Conservation (phyloP, 2,329 filamentous ascomycete species). For the Talaromyces atroroseus region DNA sequence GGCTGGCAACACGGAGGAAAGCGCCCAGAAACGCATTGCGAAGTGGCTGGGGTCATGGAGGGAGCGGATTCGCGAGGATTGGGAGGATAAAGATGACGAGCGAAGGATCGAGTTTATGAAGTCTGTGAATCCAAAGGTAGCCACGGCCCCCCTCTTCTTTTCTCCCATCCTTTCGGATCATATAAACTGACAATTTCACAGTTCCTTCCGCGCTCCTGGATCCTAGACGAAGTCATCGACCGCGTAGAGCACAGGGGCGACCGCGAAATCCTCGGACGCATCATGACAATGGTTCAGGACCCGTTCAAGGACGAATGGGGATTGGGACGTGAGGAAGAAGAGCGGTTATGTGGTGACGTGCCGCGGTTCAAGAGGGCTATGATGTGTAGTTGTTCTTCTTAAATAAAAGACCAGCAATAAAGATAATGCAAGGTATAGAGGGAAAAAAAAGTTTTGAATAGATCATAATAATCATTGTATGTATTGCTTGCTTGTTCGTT, state of each 20-base stretch:
- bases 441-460: too few species aligned
- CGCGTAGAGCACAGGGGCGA: conserved; percentile 81
- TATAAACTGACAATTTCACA: conserved; percentile 19
- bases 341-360: conserved; percentile 79
- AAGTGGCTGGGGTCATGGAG: conserved; percentile 81
- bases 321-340: conserved; percentile 66
- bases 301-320: conserved; percentile 70
- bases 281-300: conserved; percentile 77
- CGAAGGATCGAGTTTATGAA: conserved; percentile 71
- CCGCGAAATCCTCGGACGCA: conserved; percentile 65
- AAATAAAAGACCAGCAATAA: background rate
- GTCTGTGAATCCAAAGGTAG: conserved; percentile 75
- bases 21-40: conserved; percentile 61
- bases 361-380: conserved; percentile 70
- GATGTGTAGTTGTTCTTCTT: conserved; percentile 96
- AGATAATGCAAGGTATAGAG: background rate
- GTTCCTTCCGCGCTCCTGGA: conserved; percentile 85
- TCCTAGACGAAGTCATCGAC: conserved; percentile 87
- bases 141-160: too few species aligned
- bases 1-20: conserved; percentile 54
- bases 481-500: background rate
- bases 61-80: conserved; percentile 66
- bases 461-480: background rate
- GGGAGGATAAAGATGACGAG: conserved; percentile 56
- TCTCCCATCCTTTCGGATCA: background rate